Base-by-base conservation (phyloP, 2,329 filamentous ascomycete genomes). In the Aspergillus fischeri region DNA sequence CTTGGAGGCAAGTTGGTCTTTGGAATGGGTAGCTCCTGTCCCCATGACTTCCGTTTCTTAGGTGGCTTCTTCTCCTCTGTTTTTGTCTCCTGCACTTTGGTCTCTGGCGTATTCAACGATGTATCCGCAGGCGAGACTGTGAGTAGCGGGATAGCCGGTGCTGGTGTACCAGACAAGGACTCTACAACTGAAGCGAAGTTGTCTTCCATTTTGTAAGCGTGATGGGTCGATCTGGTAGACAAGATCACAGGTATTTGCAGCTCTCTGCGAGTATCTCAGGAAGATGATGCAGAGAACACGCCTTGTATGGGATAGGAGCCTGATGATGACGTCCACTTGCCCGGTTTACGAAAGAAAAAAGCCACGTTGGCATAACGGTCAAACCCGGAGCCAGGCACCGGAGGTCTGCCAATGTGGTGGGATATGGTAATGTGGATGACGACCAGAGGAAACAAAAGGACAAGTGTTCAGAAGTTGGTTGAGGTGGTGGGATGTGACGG, bases 1-100 rank as follows among this genome's bases (percentile, higher is more conserved):
- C 92, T 88, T 42, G 93, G 93, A 60, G 93, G 93, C 7, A 97
- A 86, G 71, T 93, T 95, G 32, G 94, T 97, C 83, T 97, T 97
- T 47, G 94, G 94, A 71, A 95, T 91, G 20, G 94, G 94, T 44
- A 97, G 86, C 73, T 96, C 91, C 77, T 99, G 94, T 51, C 94
- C 94, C 94, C 94, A 99, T 51, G 94, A 97, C 80, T 97, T 99
- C 69, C 94, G 84, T 85, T 97, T 97, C 85, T 97, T 97, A 38
- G 83, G 78, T 1, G 84, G 82, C 79, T 91, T 94, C 82, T 90
- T 91, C 59, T 77, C 75, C 49, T 87, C 83, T 0, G 74, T 47
- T 60, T 65, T 70, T 41, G 42, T 62, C 27, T 64, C 59, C 27
- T 65, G 57, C 8, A 52, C 54, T 56, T 67, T 68, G 2, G 63